Percentiles rank a stretch among this genome's conserved stretches.
phyloP scores from a whole-genome alignment of 1,284 basidiomycete species.

The Phellopilus nigrolimitatus region DNA sequence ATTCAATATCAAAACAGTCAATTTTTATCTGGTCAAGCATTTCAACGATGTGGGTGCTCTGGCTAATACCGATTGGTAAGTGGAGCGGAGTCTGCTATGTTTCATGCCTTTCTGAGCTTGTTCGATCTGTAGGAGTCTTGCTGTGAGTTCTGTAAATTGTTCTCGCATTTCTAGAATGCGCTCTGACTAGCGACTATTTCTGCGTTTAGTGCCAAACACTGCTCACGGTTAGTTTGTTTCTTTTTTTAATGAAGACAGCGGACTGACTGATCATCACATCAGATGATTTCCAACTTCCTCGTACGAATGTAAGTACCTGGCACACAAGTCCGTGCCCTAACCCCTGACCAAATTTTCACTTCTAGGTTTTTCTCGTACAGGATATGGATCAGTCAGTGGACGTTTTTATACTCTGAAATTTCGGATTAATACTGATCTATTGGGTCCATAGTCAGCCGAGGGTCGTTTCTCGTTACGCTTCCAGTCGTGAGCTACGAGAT shows the following conservation, averaged over 20 bases:
- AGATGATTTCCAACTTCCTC: too few relatives aligned
- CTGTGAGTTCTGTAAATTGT: not conserved
- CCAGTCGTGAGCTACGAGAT: not conserved
- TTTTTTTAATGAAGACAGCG: too few relatives aligned
- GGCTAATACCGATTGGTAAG: not conserved
- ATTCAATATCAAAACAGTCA: not conserved
- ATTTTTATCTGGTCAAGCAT: not conserved
- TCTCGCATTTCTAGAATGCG: not conserved
- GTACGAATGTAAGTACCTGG: not conserved
- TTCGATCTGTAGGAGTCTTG: not conserved
- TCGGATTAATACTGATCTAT: not conserved
- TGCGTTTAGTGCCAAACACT: not conserved
- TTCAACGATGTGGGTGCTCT: not conserved
- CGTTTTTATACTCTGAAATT: not conserved
- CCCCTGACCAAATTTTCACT: not conserved
- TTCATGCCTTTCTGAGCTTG: too few relatives aligned
- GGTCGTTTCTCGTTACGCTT: not conserved
- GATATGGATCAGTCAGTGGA: not conserved
- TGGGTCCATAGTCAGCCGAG: not conserved
- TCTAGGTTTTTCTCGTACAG: not conserved
- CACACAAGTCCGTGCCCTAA: not conserved
- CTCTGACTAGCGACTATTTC: not conserved
- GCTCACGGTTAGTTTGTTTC: not conserved
- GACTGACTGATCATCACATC: too few relatives aligned
- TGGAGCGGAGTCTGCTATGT: too few relatives aligned